Conservation (phyloP, 192 early-diverging fungal species). For the Linnemannia elongata region DNA sequence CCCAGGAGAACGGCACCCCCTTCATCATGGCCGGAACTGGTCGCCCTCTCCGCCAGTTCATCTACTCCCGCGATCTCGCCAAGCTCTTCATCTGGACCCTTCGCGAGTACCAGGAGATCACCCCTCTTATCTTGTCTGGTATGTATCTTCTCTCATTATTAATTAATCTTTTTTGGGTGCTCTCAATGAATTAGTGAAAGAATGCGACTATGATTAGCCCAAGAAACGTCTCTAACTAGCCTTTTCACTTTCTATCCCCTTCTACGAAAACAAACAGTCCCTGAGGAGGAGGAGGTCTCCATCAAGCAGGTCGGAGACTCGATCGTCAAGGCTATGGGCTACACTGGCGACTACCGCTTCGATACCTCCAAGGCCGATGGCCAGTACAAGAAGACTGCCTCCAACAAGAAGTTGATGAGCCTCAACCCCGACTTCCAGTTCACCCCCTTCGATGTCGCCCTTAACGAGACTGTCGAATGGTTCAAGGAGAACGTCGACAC, state of each 20-base stretch:
- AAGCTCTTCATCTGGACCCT: constrained; percentile 86
- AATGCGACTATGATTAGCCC: constrained; percentile 5
- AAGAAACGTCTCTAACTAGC: constrained; percentile 15
- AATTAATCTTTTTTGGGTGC: constrained; percentile 11
- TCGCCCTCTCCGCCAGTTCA: constrained; percentile 85
- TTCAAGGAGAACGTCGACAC: constrained; percentile 79
- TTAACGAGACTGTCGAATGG: constrained; percentile 81
- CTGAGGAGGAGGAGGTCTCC: constrained; percentile 81
- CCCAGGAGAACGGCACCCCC: constrained; percentile 81
- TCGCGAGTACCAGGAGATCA: constrained; percentile 83
- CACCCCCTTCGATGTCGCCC: constrained; percentile 79
- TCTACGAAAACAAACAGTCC: constrained; percentile 61
- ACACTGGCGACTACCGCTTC: constrained; percentile 75
- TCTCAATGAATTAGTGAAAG: neutral
- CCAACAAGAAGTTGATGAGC: constrained; percentile 79
- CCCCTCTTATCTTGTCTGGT: constrained; percentile 88
- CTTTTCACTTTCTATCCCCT: neutral
- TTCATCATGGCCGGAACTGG: constrained; percentile 83
- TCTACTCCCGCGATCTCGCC: constrained; percentile 85
- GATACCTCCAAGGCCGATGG: constrained; percentile 83
- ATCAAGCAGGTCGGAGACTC: constrained; percentile 83
- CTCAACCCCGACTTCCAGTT: constrained; percentile 84
- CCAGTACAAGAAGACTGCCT: constrained; percentile 89
- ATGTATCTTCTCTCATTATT: constrained; percentile 11
- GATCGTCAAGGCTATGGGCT: constrained; percentile 79